Percentiles rank a stretch among this genome's conserved stretches.
Evolutionary conservation across 2,329 filamentous ascomycete species (phyloP).

Genomic region (Thermothelomyces thermophilus): DNA sequence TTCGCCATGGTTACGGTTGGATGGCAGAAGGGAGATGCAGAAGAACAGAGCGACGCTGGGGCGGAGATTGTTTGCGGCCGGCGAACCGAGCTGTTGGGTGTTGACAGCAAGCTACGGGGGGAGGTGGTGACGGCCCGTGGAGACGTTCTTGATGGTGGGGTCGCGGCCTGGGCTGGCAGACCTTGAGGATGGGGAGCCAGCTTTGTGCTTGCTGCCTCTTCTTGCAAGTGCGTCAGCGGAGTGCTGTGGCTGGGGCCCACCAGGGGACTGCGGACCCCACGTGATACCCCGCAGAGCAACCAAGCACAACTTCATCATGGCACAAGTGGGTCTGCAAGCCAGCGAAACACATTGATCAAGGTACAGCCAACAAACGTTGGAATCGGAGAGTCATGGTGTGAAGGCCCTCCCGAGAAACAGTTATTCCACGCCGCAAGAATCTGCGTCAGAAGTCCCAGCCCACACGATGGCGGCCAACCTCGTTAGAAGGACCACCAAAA

Average conservation of each 20-base stretch:
- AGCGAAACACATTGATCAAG: neutral
- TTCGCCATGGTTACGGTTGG: conserved; percentile 40
- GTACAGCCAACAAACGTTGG: too few species aligned
- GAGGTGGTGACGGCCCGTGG: conserved; percentile 13
- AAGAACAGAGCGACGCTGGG: neutral
- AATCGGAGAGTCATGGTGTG: too few species aligned
- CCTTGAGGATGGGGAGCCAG: conserved; percentile 5
- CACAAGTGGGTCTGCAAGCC: neutral
- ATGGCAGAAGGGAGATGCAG: too few species aligned
- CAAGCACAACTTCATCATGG: neutral
- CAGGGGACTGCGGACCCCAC: conserved; percentile 11
- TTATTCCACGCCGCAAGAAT: neutral
- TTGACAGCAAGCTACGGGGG: conserved; percentile 10
- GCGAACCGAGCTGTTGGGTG: neutral
- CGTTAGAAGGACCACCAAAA: conserved; percentile 34
- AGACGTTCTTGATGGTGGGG: conserved; percentile 24
- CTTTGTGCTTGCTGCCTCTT: conserved; percentile 8
- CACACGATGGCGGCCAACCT: conserved; percentile 20
- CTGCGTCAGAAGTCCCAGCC: neutral
- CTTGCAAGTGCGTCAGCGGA: conserved; percentile 14
- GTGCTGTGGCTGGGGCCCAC: conserved; percentile 18
- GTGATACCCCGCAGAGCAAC: conserved; percentile 25
- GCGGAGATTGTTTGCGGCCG: neutral
- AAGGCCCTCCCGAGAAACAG: too few species aligned
- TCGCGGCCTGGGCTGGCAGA: conserved; percentile 11